Base-by-base conservation (phyloP, 2,329 filamentous ascomycete species). In the Sarocladium strictum region DNA sequence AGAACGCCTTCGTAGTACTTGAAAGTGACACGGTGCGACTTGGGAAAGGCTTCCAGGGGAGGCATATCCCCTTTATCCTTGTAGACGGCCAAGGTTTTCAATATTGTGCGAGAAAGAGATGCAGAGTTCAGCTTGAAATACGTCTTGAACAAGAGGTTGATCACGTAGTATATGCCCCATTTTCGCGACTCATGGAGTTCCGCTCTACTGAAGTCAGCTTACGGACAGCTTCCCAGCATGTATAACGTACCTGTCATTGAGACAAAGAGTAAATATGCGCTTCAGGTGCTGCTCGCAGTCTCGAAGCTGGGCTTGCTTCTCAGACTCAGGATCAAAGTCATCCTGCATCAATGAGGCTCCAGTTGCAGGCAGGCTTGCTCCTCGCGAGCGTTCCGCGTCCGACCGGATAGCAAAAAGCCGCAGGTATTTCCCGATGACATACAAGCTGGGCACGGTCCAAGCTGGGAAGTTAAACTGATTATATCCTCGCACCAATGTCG, bases 161-260 rank as follows among this genome's bases (percentile, higher is more conserved):
- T 90, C 60, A 93, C 86, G 69, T 91, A 92, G 74, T 99, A 99
- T 49, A 96, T 89, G 6, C 90, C 95, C 94, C 94, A 99, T 81
- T 97, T 99, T 54, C 94, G 85, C 9, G 93, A 97, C 63, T 96
- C 88, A 64, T 91, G 85, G 43, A 97, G 76, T 14, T 88, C 85
- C 57, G 89, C 88, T 70, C 90, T 93, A 63, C 11, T 23, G 12
- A 3, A n/a, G 17, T 51, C 54, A 40, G 33, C 12, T 11, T 9
- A 35, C 55, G 7, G 53, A 43, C 52, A 15, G 57, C 32, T 33
- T 37, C 33, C n/a, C 32, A 21, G 17, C 14, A 19, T 37, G 19
- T 14, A 17, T 21, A 15, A 68, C 78, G 63, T 76, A 95, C 90
- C 91, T 86, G 68, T 99, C 94, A 63, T 85, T 90, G 50, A 96